phyloP scores from a whole-genome alignment of 257 asterid species.

The Osmanthus fragrans region DNA sequence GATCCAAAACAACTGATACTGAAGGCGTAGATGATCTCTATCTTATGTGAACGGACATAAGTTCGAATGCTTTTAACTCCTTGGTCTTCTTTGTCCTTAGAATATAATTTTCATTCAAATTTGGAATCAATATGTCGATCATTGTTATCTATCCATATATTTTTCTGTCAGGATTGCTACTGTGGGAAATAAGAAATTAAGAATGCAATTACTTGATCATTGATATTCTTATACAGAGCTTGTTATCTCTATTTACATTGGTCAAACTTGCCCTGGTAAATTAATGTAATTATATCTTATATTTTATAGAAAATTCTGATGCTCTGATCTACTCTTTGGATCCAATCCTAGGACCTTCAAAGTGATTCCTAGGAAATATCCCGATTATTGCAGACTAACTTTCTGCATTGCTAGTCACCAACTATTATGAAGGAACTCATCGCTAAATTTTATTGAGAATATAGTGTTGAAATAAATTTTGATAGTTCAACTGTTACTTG shows the following conservation, averaged over 20 bases:
- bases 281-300: not conserved
- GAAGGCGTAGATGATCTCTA: not conserved
- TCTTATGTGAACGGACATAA: not conserved
- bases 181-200: conserved; percentile 1
- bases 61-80: conserved; percentile 2
- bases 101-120: not conserved
- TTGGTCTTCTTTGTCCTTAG: not conserved
- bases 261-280: not conserved
- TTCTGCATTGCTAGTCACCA: not conserved
- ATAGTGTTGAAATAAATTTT: not conserved
- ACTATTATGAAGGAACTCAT: not conserved
- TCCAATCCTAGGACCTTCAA: not conserved
- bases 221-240: not conserved
- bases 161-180: conserved; percentile 1
- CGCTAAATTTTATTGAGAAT: not conserved
- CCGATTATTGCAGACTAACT: not conserved
- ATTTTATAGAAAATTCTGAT: not conserved
- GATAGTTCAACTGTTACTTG: not conserved
- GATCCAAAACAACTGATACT: not conserved
- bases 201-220: not conserved
- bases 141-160: not conserved
- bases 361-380: not conserved
- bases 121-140: not conserved
- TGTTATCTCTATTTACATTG: not conserved
- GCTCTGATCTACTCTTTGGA: not conserved